These are phyloP conservation scores for Curvularia lunata DNA, from an alignment of 2,329 filamentous ascomycete species.

Conservation along the genomic window DNA sequence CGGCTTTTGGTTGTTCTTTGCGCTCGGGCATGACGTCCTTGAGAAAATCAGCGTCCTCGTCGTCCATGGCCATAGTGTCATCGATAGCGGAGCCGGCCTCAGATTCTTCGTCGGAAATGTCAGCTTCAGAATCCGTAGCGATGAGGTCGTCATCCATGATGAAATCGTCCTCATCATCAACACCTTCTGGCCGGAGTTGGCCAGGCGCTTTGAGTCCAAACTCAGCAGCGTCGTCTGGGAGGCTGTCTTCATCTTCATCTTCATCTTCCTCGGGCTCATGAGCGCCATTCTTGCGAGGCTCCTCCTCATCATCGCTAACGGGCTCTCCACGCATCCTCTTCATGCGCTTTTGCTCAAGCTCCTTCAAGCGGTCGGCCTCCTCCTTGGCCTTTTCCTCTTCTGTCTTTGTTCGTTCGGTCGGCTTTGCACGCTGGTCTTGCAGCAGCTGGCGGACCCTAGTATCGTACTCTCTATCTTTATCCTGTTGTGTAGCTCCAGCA, in stretches of 20 bases:
- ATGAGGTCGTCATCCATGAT: slow-evolving; percentile 87
- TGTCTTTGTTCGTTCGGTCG: slow-evolving; percentile 84
- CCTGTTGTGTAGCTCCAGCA: slow-evolving; percentile 65
- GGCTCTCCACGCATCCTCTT: slow-evolving; percentile 86
- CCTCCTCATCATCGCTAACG: slow-evolving; percentile 72
- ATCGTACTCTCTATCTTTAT: slow-evolving; percentile 88
- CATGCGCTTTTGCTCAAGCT: slow-evolving; percentile 81
- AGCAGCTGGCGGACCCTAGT: slow-evolving; percentile 80
- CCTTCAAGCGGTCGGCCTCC: slow-evolving; percentile 75
- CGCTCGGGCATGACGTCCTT: slow-evolving; percentile 50
- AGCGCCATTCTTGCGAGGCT: slow-evolving; percentile 55
- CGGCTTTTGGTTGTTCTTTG: slow-evolving; percentile 41
- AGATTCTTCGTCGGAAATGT: slow-evolving; percentile 43
- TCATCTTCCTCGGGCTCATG: slow-evolving; percentile 26
- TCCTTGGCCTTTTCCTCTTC: slow-evolving; percentile 61
- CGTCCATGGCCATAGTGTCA: slow-evolving; percentile 50
- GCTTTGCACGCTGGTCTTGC: slow-evolving; percentile 82
- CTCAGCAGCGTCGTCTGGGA: slow-evolving; percentile 62
- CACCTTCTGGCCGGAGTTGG: slow-evolving; percentile 52
- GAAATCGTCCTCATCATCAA: slow-evolving; percentile 96
- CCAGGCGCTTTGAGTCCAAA: slow-evolving; percentile 65
- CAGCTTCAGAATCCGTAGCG: slow-evolving; percentile 73
- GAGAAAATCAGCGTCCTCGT: slow-evolving; percentile 58
- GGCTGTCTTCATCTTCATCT: slow-evolving; percentile 38
- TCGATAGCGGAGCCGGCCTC: slow-evolving; percentile 43